Evolutionary conservation across 768 basidiomycete species (phyloP).

Genomic region (Filobasidium floriforme): DNA sequence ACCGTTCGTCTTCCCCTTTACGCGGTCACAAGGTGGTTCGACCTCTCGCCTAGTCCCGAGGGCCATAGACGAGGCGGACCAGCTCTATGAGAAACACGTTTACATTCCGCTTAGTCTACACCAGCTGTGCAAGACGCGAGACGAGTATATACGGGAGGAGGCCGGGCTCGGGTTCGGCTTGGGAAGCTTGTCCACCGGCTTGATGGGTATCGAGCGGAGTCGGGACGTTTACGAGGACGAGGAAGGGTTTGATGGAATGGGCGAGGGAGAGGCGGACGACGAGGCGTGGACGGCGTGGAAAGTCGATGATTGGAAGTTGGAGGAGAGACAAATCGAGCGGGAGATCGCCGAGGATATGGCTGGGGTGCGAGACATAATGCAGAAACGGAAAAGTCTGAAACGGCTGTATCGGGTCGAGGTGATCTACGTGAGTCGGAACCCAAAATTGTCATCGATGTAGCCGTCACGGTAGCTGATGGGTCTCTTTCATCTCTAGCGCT

Average conservation of each 20-base stretch:
- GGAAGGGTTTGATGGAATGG: conserved; percentile 11
- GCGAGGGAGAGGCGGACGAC: conserved; percentile 26
- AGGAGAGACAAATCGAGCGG: conserved; percentile 44
- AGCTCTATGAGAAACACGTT: conserved; percentile 80
- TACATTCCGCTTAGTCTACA: conserved; percentile 76
- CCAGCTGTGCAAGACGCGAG: conserved; percentile 92
- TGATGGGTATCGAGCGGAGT: conserved; percentile 36
- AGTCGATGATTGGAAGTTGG: conserved; percentile 21
- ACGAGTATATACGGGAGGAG: conserved; percentile 89
- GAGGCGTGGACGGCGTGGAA: conserved; percentile 20
- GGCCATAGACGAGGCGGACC: conserved; percentile 92
- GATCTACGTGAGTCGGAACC: conserved; percentile 66
- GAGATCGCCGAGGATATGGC: conserved; percentile 5
- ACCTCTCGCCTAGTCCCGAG: conserved; percentile 74
- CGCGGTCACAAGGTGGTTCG: conserved; percentile 53
- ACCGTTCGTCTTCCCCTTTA: conserved; percentile 94
- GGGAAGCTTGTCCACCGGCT: conserved; percentile 21
- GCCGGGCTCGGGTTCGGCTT: conserved; percentile 62
- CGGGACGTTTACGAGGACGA: conserved; percentile 24
- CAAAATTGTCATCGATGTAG: neutral
- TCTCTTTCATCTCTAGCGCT: conserved; percentile 52
- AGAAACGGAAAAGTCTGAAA: conserved; percentile 55
- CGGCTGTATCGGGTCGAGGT: conserved; percentile 81
- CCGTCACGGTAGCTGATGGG: neutral
- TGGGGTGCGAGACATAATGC: conserved; percentile 29